These are phyloP conservation scores for Erodium maritimum DNA, from an alignment of 345 rosid species.

Conservation along the genomic window DNA sequence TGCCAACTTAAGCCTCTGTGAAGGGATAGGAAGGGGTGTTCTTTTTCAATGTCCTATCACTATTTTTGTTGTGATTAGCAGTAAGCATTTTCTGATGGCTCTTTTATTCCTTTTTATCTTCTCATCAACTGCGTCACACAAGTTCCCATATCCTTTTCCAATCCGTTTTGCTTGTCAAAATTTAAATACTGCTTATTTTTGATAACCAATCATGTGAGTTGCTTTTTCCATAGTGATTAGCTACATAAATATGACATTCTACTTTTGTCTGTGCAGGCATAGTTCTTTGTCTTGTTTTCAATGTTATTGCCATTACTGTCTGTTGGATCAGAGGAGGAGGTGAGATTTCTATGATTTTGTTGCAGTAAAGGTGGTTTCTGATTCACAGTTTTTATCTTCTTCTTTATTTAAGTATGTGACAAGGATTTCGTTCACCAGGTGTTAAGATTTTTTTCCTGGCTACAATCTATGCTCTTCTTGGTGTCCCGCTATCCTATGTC, in stretches of 20 bases:
- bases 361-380: background rate
- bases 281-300: constrained; percentile 74
- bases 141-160: background rate
- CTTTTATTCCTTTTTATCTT: no score
- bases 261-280: constrained; percentile 43
- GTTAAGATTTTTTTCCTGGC: constrained; percentile 90
- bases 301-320: constrained; percentile 67
- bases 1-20: no score
- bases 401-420: background rate
- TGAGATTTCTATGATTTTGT: constrained; percentile 15
- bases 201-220: background rate
- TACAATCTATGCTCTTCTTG: constrained; percentile 63
- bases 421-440: constrained; percentile 34
- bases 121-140: background rate
- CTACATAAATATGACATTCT: background rate
- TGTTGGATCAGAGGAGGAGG: constrained; percentile 96
- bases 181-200: background rate
- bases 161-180: background rate
- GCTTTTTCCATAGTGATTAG: background rate
- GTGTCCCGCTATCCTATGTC: constrained; percentile 81
- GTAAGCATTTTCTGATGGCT: background rate
- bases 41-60: no score
- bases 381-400: background rate
- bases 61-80: background rate
- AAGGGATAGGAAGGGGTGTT: no score